These are phyloP conservation scores for Agaricus sinodeliciosus DNA, from an alignment of 768 basidiomycete species.

Conservation along the genomic window DNA sequence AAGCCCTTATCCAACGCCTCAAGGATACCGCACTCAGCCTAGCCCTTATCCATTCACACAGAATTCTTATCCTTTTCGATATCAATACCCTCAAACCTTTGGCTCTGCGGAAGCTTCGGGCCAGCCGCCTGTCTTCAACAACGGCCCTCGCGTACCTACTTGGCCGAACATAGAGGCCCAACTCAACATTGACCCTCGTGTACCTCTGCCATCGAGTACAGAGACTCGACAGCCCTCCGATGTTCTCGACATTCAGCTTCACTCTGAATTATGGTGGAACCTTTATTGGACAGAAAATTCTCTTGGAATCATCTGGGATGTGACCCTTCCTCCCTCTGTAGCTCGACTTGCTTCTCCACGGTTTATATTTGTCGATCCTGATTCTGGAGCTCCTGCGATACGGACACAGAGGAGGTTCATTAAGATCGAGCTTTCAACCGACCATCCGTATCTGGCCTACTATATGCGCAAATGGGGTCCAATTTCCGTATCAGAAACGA, in stretches of 20 bases:
- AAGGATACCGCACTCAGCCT: no score
- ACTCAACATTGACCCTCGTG: background rate
- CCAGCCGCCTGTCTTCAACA: background rate
- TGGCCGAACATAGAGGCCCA: background rate
- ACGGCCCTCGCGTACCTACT: background rate
- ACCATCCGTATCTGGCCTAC: constrained; percentile 27
- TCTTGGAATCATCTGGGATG: constrained; percentile 34
- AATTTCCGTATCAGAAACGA: constrained; percentile 30
- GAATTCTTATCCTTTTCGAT: background rate
- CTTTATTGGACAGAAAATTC: background rate
- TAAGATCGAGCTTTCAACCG: constrained; percentile 31
- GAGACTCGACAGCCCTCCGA: background rate
- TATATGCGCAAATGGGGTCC: constrained; percentile 48
- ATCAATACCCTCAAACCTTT: no score
- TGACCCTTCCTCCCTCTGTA: constrained; percentile 29
- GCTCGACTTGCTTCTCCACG: constrained; percentile 27
- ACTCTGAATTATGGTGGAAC: background rate
- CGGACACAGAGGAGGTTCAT: constrained; percentile 17
- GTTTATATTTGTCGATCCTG: constrained; percentile 19
- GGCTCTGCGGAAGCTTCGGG: no score
- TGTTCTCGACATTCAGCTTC: background rate
- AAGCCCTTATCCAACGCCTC: no score
- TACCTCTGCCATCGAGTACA: background rate
- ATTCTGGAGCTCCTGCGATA: constrained; percentile 27
- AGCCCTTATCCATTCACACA: background rate